phyloP scores from a whole-genome alignment of 345 rosid species.

The Nasturtium officinale region DNA sequence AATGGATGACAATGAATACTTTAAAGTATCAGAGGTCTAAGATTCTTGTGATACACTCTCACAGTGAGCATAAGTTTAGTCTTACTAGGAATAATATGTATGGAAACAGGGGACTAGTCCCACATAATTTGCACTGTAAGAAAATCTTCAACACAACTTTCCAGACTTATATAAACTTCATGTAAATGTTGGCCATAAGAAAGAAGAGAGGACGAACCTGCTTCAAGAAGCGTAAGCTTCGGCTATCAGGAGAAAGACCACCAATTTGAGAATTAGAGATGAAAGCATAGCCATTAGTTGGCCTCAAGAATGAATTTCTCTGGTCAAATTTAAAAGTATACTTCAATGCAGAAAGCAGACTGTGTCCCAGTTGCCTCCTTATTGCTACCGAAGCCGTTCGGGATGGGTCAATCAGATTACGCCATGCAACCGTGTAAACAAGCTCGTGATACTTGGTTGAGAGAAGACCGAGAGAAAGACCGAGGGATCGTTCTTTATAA shows the following conservation, averaged over 20 bases:
- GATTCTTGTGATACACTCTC: slow-evolving; percentile 9
- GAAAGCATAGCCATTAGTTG: slow-evolving; percentile 84
- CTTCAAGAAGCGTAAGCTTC: slow-evolving; percentile 76
- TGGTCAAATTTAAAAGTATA: slow-evolving; percentile 71
- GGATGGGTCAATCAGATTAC: slow-evolving; percentile 77
- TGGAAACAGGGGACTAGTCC: background rate
- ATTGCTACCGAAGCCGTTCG: slow-evolving; percentile 59
- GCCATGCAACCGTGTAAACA: slow-evolving; percentile 76
- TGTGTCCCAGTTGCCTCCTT: slow-evolving; percentile 92
- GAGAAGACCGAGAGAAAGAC: slow-evolving; percentile 80
- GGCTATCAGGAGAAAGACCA: slow-evolving; percentile 91
- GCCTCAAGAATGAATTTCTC: slow-evolving; percentile 80
- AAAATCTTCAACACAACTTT: background rate
- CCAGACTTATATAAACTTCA: background rate
- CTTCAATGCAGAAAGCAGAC: slow-evolving; percentile 74
- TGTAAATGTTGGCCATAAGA: slow-evolving; percentile 11
- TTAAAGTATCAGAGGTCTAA: slow-evolving; percentile 17
- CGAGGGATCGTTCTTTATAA: slow-evolving; percentile 75
- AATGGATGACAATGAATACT: background rate
- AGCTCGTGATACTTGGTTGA: slow-evolving; percentile 73
- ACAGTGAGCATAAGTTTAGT: background rate
- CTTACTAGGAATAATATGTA: background rate
- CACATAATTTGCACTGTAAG: background rate
- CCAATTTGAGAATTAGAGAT: slow-evolving; percentile 72
- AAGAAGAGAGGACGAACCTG: slow-evolving; percentile 57